Evolutionary conservation across 176 grass and related monocot genomes (phyloP).

Genomic region (Bolboschoenus planiculmis): DNA sequence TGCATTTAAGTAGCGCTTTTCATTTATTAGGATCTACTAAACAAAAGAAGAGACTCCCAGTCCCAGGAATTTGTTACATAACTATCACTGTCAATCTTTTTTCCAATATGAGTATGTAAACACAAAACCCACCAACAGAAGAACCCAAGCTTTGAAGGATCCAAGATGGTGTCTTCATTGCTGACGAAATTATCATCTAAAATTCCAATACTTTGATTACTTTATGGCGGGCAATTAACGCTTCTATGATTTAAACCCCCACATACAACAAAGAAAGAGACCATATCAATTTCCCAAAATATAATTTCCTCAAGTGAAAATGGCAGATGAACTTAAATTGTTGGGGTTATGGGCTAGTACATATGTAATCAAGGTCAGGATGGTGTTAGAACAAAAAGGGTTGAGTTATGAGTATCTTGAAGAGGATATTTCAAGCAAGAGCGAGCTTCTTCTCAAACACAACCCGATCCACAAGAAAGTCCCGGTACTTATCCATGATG

Average conservation of each 20-base stretch:
- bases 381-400: conserved; percentile 13
- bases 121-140: neutral
- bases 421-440: conserved; percentile 5
- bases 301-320: neutral
- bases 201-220: neutral
- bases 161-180: neutral
- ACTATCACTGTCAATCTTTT: too few relatives aligned
- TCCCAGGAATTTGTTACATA: too few relatives aligned
- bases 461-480: conserved; percentile 21
- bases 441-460: conserved; percentile 26
- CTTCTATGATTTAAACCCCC: neutral
- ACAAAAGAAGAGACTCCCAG: too few relatives aligned
- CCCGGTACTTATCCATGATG: conserved; percentile 16
- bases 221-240: neutral
- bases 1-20: too few relatives aligned
- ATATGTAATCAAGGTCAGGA: neutral
- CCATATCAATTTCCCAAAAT: neutral
- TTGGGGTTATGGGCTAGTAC: conserved; percentile 15
- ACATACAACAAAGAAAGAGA: neutral
- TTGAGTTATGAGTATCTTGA: conserved; percentile 16
- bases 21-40: too few relatives aligned
- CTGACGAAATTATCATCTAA: neutral
- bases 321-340: conserved; percentile 17
- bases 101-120: neutral
- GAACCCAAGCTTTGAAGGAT: neutral